Conservation (phyloP, 108 stramenopile species). For the Ochromonas danica region DNA sequence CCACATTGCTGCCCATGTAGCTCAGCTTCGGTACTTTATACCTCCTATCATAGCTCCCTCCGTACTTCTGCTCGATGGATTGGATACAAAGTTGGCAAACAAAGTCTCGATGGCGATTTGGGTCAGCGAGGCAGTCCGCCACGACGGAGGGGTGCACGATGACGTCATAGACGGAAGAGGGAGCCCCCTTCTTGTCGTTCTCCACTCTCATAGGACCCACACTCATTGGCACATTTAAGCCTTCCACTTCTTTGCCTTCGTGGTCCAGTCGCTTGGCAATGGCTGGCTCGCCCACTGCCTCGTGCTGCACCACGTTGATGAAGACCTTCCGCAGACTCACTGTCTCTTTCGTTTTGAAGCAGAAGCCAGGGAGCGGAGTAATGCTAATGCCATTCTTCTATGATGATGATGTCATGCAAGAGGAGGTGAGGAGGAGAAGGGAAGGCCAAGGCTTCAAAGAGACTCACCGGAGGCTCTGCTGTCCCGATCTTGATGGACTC, state of each 20-base stretch:
- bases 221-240: constrained; percentile 56
- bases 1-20: constrained; percentile 48
- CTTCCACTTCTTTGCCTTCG: constrained; percentile 59
- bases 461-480: no score
- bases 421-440: no score
- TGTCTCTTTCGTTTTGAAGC: constrained; percentile 39
- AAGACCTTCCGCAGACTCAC: constrained; percentile 53
- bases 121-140: constrained; percentile 43
- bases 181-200: constrained; percentile 35
- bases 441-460: no score
- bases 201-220: constrained; percentile 47
- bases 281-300: constrained; percentile 37
- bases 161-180: constrained; percentile 34
- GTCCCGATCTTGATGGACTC: no score
- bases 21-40: constrained; percentile 61
- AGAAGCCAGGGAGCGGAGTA: constrained; percentile 31
- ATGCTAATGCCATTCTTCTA: constrained; percentile 32
- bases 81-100: constrained; percentile 58
- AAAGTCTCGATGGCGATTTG: constrained; percentile 45
- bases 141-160: constrained; percentile 54
- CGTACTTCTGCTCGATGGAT: constrained; percentile 57
- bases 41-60: constrained; percentile 43
- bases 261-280: constrained; percentile 44
- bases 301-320: constrained; percentile 55
- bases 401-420: no score